A percentile compares a stretch with the other conserved stretches of the same genome.
phyloP scores from a whole-genome alignment of 2,329 filamentous ascomycete species.

The Pyricularia sp. region DNA sequence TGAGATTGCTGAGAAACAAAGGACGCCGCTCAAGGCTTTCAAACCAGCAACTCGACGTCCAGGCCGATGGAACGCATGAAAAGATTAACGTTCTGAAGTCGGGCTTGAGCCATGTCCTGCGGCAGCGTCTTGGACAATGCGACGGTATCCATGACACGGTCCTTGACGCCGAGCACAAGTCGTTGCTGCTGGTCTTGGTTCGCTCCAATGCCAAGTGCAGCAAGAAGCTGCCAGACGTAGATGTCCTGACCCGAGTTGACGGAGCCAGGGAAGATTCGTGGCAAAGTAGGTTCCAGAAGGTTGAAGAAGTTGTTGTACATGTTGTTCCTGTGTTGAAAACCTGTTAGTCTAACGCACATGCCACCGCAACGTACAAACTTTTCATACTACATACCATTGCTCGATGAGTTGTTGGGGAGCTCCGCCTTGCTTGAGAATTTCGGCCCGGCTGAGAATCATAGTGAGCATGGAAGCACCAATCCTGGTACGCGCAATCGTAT shows the following conservation, averaged over 20 bases:
- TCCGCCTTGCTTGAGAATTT: slow-evolving; percentile 76
- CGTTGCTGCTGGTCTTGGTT: slow-evolving; percentile 91
- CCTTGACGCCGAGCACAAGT: slow-evolving; percentile 90
- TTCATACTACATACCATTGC: slow-evolving; percentile 54
- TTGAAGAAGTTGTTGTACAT: slow-evolving; percentile 85
- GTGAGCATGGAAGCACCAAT: slow-evolving; percentile 84
- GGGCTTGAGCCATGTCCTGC: slow-evolving; percentile 67
- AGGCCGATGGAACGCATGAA: slow-evolving; percentile 99
- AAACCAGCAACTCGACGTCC: slow-evolving; percentile 65
- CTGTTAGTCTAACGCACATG: not conserved
- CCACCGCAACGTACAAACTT: no score
- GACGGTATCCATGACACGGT: slow-evolving; percentile 93
- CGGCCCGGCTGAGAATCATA: slow-evolving; percentile 85
- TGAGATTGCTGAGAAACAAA: not conserved
- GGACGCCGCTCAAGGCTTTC: slow-evolving; percentile 6
- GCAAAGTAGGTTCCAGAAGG: slow-evolving; percentile 68
- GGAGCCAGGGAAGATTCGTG: slow-evolving; percentile 80
- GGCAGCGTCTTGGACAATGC: slow-evolving; percentile 79
- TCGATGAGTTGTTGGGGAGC: slow-evolving; percentile 52
- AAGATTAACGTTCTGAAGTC: slow-evolving; percentile 84
- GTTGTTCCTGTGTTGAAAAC: slow-evolving; percentile 37
- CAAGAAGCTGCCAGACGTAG: slow-evolving; percentile 96
- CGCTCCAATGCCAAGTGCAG: slow-evolving; percentile 85
- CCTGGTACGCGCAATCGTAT: slow-evolving; percentile 71
- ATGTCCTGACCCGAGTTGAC: slow-evolving; percentile 85